Conservation (phyloP, 208 protist genomes). For the Trichomonas vaginalis region DNA sequence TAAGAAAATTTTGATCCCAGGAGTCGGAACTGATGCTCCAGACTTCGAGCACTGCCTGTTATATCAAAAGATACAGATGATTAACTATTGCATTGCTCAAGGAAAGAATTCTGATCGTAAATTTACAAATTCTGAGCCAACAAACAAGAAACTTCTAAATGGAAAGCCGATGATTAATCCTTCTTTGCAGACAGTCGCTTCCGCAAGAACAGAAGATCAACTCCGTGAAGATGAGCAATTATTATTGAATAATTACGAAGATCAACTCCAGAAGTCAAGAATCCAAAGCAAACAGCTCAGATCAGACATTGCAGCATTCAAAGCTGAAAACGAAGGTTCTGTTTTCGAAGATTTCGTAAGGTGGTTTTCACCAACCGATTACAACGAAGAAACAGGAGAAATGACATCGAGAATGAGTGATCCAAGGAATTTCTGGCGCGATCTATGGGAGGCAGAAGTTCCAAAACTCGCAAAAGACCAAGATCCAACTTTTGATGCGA, state of each 20-base stretch:
- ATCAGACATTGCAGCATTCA: not conserved
- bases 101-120: not conserved
- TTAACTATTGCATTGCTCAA: not conserved
- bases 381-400: not conserved
- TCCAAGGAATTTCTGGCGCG: not conserved
- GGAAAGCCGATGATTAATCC: not conserved
- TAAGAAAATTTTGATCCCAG: not conserved
- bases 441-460: not conserved
- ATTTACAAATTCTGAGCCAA: not conserved
- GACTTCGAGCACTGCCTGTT: not conserved
- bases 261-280: not conserved
- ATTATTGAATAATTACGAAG: not conserved
- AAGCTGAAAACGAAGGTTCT: not conserved
- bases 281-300: not conserved
- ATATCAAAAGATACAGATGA: slow-evolving; percentile 8
- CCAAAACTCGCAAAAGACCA: not conserved
- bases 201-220: not conserved
- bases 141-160: not conserved
- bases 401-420: not conserved
- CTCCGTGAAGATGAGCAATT: not conserved
- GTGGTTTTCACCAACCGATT: not conserved
- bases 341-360: not conserved
- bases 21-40: not conserved
- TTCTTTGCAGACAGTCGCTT: not conserved
- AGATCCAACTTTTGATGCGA: not conserved